A percentile compares a stretch with the other conserved stretches of the same genome.
Evolutionary conservation across 208 protist species (phyloP).

Genomic region (Porcisia deanei): DNA sequence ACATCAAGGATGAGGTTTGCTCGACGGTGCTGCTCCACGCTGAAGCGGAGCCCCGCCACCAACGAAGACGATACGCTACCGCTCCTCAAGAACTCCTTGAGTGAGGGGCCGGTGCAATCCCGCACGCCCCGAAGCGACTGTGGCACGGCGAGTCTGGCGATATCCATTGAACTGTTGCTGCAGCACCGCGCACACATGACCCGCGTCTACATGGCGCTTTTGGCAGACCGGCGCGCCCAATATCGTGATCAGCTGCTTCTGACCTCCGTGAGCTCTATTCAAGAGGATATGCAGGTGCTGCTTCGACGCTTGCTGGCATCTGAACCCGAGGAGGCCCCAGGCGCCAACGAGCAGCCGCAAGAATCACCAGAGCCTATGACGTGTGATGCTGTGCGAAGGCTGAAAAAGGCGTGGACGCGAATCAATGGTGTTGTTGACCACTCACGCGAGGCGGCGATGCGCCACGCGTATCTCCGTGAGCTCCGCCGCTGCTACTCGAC

Average conservation of each 20-base stretch:
- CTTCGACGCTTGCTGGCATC: constrained; percentile 4
- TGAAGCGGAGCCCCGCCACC: neutral
- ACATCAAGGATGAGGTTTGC: neutral
- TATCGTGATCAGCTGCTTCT: constrained; percentile 20
- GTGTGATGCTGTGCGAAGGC: constrained; percentile 12
- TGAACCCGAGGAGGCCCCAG: neutral
- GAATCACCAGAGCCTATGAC: constrained; percentile 12
- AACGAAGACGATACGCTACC: neutral
- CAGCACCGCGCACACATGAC: neutral
- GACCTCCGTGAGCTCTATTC: neutral
- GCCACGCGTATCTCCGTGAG: constrained; percentile 2
- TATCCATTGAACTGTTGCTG: neutral
- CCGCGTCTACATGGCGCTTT: constrained; percentile 6
- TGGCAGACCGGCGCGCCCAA: constrained; percentile 19
- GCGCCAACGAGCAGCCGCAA: neutral
- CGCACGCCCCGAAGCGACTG: neutral
- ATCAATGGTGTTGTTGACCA: constrained; percentile 4
- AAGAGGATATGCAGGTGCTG: constrained; percentile 4
- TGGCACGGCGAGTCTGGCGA: neutral
- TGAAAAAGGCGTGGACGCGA: constrained; percentile 37
- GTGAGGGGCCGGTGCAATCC: neutral
- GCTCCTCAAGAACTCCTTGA: neutral
- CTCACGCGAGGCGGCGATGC: neutral
- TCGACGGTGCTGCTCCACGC: neutral
- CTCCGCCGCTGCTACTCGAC: constrained; percentile 55